Evolutionary conservation across 305 asterid genomes (phyloP).

Genomic region (Solanum hybrid): DNA sequence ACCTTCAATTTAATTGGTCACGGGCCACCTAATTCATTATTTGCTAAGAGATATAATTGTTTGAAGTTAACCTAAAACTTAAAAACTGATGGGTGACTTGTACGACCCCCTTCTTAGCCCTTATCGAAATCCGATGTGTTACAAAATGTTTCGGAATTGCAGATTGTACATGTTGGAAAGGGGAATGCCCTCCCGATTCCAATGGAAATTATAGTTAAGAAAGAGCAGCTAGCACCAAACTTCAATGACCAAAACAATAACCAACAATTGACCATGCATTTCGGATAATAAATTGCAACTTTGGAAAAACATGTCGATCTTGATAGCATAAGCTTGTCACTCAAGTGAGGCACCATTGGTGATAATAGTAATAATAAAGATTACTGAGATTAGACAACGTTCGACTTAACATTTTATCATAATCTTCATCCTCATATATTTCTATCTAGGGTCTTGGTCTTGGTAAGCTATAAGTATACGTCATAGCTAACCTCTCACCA

Average conservation of each 20-base stretch:
- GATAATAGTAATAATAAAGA: neutral
- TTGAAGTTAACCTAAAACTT: no score
- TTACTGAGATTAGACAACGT: neutral
- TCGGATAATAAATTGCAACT: neutral
- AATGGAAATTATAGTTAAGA: neutral
- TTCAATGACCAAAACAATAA: no score
- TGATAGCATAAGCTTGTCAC: neutral
- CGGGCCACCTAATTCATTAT: no score
- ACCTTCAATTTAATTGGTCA: no score
- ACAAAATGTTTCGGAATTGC: neutral
- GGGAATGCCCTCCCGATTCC: neutral
- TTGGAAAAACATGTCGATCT: neutral
- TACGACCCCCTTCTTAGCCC: no score
- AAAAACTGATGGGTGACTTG: no score
- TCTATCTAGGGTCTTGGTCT: neutral
- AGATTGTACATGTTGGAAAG: neutral
- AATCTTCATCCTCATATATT: neutral
- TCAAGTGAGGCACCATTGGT: neutral
- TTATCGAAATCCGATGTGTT: no score
- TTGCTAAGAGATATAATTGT: no score
- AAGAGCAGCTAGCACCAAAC: no score
- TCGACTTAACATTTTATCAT: neutral
- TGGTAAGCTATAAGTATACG: no score
- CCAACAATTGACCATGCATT: neutral
- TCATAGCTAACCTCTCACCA: neutral